Conservation (phyloP, 2,329 filamentous ascomycete genomes). For the Nigrospora oryzae region DNA sequence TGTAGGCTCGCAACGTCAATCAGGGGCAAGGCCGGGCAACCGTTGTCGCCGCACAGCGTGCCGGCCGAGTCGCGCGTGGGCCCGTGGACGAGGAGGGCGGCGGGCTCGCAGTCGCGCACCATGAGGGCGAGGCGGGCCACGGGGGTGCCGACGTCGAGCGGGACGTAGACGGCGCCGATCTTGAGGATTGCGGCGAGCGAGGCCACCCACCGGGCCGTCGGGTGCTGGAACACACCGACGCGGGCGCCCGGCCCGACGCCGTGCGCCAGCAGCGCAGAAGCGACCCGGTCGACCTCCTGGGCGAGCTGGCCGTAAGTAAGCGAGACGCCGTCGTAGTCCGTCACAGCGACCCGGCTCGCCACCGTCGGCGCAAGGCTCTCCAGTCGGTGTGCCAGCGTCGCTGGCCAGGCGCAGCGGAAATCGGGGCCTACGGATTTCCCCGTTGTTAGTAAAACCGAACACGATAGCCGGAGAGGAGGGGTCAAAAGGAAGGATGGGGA, state of each 20-base stretch:
- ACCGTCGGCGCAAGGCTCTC: background rate
- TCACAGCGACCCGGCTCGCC: background rate
- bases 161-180: conserved; percentile 20
- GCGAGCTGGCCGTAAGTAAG: background rate
- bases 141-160: conserved; percentile 20
- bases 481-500: background rate
- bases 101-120: conserved; percentile 17
- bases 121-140: conserved; percentile 16
- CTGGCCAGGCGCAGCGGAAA: background rate
- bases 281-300: background rate
- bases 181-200: conserved; percentile 15
- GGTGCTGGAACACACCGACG: conserved; percentile 2
- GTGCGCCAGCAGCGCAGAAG: background rate
- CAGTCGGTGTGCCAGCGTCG: conserved; percentile 2
- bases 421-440: background rate
- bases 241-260: background rate
- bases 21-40: background rate
- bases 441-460: background rate
- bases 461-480: no score
- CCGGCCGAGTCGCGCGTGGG: background rate
- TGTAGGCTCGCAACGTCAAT: conserved; percentile 2
- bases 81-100: conserved; percentile 15
- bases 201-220: background rate
- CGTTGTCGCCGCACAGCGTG: background rate
- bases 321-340: background rate